Conservation (phyloP, 192 early-diverging fungal genomes). For the Podochytrium sp. region DNA sequence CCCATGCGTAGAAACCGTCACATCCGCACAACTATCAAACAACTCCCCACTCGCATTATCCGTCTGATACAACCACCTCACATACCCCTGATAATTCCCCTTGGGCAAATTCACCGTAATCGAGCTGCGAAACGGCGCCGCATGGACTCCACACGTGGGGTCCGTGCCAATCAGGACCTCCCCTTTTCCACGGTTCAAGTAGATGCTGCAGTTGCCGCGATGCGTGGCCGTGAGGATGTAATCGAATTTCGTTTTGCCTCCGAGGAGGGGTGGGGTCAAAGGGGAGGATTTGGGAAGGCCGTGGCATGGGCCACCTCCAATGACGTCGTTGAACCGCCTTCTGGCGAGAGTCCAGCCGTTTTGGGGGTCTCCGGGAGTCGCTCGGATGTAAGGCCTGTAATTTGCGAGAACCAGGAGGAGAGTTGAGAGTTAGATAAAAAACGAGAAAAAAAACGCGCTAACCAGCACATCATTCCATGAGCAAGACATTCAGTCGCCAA, state of each 20-base stretch:
- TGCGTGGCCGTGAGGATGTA: constrained; percentile 13
- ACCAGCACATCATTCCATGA: too few species aligned
- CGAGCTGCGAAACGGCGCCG: neutral
- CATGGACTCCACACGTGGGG: neutral
- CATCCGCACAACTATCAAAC: constrained; percentile 13
- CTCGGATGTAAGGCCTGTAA: constrained; percentile 23
- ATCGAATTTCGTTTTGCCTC: neutral
- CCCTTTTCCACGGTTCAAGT: neutral
- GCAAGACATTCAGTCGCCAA: too few species aligned
- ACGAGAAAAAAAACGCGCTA: too few species aligned
- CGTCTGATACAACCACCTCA: neutral
- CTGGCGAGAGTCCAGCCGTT: neutral
- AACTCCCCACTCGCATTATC: constrained; percentile 3
- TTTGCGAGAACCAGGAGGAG: too few species aligned
- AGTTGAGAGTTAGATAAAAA: too few species aligned
- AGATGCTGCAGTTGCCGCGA: neutral
- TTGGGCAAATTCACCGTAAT: neutral
- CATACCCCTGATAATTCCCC: neutral
- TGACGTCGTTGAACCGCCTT: neutral
- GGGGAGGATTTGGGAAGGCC: neutral
- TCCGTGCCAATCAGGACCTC: neutral
- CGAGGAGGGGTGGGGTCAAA: neutral
- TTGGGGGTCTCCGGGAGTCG: neutral
- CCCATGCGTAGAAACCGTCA: neutral
- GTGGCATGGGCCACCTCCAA: constrained; percentile 5